Conservation (phyloP, 2,329 filamentous ascomycete species). For the Penicillium sp. region DNA sequence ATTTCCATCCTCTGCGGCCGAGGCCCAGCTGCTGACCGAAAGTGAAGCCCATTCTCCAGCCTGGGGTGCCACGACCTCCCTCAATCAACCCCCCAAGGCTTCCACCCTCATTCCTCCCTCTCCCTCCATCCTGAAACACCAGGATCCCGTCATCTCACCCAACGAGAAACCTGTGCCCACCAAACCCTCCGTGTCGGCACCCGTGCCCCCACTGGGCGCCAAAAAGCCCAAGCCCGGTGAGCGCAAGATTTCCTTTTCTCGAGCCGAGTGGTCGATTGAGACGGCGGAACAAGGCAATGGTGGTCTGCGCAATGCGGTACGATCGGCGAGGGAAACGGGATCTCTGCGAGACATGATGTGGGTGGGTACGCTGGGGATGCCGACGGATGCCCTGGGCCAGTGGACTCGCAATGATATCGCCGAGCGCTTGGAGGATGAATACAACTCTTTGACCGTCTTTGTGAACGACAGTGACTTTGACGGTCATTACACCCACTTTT, state of each 20-base stretch:
- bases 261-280: constrained; percentile 76
- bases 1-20: constrained; percentile 34
- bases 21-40: constrained; percentile 53
- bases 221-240: constrained; percentile 41
- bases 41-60: constrained; percentile 68
- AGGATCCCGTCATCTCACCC: constrained; percentile 34
- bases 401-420: constrained; percentile 77
- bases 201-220: constrained; percentile 7
- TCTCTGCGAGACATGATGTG: constrained; percentile 71
- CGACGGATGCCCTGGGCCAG: constrained; percentile 74
- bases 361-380: constrained; percentile 90
- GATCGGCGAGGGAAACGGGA: constrained; percentile 66
- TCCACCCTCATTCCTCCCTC: constrained; percentile 68
- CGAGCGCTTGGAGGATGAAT: constrained; percentile 71
- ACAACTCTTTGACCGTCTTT: constrained; percentile 76
- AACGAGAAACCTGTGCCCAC: constrained; percentile 18
- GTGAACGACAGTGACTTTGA: constrained; percentile 89
- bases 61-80: constrained; percentile 62
- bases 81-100: constrained; percentile 69
- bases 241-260: constrained; percentile 62
- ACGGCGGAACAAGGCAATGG: constrained; percentile 88
- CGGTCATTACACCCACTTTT: constrained; percentile 91
- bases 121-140: constrained; percentile 66
- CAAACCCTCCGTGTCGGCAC: constrained; percentile 12
- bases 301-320: constrained; percentile 80